These are phyloP conservation scores for Balakata baccata DNA, from an alignment of 345 rosid genomes.

Conservation along the genomic window DNA sequence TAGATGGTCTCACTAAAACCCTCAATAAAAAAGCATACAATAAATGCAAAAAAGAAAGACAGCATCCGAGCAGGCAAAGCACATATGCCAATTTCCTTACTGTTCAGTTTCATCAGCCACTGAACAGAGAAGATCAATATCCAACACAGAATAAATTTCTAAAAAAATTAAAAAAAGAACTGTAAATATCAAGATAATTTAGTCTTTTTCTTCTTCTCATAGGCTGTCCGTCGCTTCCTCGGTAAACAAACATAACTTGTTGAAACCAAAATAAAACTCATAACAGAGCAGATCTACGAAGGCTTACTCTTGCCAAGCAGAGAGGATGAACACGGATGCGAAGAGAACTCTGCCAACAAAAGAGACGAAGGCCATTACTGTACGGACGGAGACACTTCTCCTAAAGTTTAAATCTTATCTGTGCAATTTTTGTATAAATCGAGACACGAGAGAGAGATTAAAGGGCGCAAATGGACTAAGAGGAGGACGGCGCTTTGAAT, in stretches of 20 bases:
- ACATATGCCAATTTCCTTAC: too few relatives aligned
- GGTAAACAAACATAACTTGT: neutral
- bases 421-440: conserved; percentile 9
- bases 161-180: too few relatives aligned
- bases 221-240: neutral
- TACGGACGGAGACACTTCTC: neutral
- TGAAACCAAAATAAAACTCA: neutral
- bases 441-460: conserved; percentile 9
- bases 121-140: too few relatives aligned
- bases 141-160: too few relatives aligned
- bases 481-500: conserved; percentile 21
- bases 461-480: neutral
- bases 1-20: too few relatives aligned
- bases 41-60: too few relatives aligned
- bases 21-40: too few relatives aligned
- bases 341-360: conserved; percentile 65
- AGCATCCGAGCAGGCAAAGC: too few relatives aligned
- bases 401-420: neutral
- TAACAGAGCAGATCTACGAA: neutral
- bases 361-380: conserved; percentile 39
- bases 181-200: neutral
- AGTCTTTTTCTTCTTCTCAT: neutral
- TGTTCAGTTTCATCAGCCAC: too few relatives aligned
- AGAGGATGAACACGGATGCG: conserved; percentile 64
- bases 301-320: conserved; percentile 75